Base-by-base conservation (phyloP, 1,284 basidiomycete genomes). In the Sporisorium graminicola region DNA sequence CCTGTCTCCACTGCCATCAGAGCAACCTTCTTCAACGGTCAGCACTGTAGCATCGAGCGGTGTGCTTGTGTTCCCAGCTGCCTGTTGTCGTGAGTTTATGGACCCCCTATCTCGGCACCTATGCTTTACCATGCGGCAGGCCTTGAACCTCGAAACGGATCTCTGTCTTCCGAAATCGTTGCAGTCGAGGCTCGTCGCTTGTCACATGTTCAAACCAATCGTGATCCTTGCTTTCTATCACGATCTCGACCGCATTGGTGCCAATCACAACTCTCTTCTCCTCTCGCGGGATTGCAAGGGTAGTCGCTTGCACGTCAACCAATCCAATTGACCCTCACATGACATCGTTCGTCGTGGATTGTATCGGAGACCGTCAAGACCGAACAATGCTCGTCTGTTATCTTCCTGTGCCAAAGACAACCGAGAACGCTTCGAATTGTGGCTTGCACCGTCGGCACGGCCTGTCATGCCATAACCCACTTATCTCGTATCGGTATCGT, bases 151-250 rank as follows among this genome's bases (percentile, higher is more conserved):
- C 9, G 14, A 12, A 5, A 20, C 50, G 50, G 50, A 51, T 8
- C 50, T 22, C 50, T 51, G 16, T 22, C 9, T 14, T 35, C 50
- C 50, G 50, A 49, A 8, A 12, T 33, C 50, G 33, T 35, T 12
- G 13, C 14, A 16, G 50, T 22, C n/a, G 22, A 51, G n/a, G 27
- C n/a, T 31, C 29, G 3, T 22, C 20, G n/a, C 3, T 35, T 20
- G n/a, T 51, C 50, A 51, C 50, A n/a, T 51, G 31, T 10, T 24
- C 50, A 22, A 14, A 24, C 50, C 50, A 35, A 51, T 51, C 3
- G 50, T 24, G 12, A 9, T 35, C 10, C 29, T 33, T n/a, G 16
- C 12, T 20, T 22, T 31, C 6, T 51, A 51, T 51, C 50, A 14
- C n/a, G 35, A 44, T 44, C 20, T 22, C 37, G 37, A 40, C 37